phyloP scores from a whole-genome alignment of 2,329 filamentous ascomycete genomes.

The Eutypella sp. region DNA sequence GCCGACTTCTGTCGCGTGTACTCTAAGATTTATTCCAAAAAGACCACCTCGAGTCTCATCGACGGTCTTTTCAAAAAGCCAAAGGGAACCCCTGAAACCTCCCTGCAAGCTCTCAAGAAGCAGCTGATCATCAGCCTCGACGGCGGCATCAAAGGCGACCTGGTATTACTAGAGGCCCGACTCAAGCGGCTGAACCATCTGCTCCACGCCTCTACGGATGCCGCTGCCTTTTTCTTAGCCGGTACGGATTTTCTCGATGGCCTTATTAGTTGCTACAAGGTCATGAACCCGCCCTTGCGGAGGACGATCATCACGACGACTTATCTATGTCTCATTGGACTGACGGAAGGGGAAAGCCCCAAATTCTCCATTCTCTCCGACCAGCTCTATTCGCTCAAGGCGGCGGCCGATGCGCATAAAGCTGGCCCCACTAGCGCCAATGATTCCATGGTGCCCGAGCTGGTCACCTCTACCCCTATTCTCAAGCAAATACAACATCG shows the following conservation, averaged over 20 bases:
- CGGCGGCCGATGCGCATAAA: slow-evolving; percentile 61
- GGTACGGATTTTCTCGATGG: slow-evolving; percentile 86
- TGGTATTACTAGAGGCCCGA: slow-evolving; percentile 48
- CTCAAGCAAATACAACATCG: slow-evolving; percentile 57
- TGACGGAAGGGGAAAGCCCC: slow-evolving; percentile 61
- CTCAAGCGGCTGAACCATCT: slow-evolving; percentile 59
- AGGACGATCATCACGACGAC: slow-evolving; percentile 65
- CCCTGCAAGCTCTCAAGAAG: slow-evolving; percentile 56
- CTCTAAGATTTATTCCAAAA: slow-evolving; percentile 64
- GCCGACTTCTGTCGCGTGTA: slow-evolving; percentile 64
- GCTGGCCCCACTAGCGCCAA: slow-evolving; percentile 50
- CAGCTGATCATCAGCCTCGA: slow-evolving; percentile 60
- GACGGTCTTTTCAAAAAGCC: slow-evolving; percentile 47
- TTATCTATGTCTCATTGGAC: slow-evolving; percentile 69
- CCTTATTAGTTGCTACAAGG: slow-evolving; percentile 59
- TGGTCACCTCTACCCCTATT: slow-evolving; percentile 76
- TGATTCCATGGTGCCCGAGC: slow-evolving; percentile 71
- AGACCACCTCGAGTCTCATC: slow-evolving; percentile 48
- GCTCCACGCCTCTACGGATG: slow-evolving; percentile 54
- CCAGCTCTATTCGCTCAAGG: slow-evolving; percentile 75
- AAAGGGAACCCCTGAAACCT: slow-evolving; percentile 45
- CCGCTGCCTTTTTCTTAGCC: slow-evolving; percentile 63
- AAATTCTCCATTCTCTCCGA: slow-evolving; percentile 75
- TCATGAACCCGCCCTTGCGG: slow-evolving; percentile 58
- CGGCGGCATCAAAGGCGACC: slow-evolving; percentile 49